A percentile compares a stretch with the other conserved stretches of the same genome.
Conservation (phyloP, 257 asterid genomes). For the Apocynum venetum region DNA sequence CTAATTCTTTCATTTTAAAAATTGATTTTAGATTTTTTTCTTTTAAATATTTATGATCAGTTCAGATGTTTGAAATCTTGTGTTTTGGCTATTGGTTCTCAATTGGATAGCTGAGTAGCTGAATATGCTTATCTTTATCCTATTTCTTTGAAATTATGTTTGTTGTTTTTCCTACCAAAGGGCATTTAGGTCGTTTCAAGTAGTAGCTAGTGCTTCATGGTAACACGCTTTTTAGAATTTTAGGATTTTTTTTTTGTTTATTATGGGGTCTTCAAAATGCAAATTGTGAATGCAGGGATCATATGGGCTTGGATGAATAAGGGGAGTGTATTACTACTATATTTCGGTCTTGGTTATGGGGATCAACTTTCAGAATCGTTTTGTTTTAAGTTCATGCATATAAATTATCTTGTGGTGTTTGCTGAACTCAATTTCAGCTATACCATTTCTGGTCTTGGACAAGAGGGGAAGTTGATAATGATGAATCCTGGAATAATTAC, state of each 20-base stretch:
- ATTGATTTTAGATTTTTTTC: neutral
- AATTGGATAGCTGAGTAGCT: neutral
- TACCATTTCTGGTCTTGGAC: neutral
- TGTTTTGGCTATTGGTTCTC: neutral
- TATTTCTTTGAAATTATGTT: neutral
- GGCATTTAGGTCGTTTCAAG: neutral
- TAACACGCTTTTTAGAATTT: neutral
- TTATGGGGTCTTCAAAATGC: neutral
- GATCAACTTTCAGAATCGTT: neutral
- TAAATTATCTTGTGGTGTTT: neutral
- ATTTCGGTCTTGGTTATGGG: neutral
- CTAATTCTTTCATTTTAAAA: neutral
- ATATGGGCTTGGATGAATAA: neutral
- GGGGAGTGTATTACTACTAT: neutral
- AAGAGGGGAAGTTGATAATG: neutral
- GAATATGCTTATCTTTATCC: neutral
- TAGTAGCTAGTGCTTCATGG: neutral
- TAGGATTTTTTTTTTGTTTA: neutral
- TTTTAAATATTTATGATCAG: neutral
- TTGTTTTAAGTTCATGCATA: neutral
- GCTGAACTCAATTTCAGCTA: neutral
- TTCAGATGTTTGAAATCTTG: constrained; percentile 4
- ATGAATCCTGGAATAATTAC: neutral
- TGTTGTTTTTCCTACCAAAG: neutral
- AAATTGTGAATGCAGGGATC: neutral